Evolutionary conservation across 2,329 filamentous ascomycete species (phyloP), one percentile per base, ranked within the genome.

Genomic region (Sporothrix brunneoviolacea): DNA sequence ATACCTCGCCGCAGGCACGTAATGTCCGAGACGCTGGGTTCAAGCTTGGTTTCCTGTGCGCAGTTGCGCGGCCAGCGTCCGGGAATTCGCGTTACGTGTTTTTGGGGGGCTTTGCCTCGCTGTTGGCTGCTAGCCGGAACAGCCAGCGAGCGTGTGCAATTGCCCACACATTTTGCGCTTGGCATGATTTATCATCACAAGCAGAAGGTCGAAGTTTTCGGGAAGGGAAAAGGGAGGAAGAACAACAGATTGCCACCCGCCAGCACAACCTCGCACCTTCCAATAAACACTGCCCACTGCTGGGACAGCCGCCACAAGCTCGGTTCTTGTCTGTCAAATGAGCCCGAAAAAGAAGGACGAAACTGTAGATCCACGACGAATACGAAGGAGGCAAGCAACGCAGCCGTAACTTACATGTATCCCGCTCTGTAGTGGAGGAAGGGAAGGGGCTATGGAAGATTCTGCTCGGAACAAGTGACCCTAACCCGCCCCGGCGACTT

Each of bases 101-200:
- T 50, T 24, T 43, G 6, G 32, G 32, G 6, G 12, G 32, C n/a
- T 35, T 35, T 7, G 4, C 15, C n/a, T 35, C 7, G 32, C n/a
- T n/a, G n/a, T n/a, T n/a, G n/a, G n/a, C n/a, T n/a, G n/a, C n/a
- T n/a, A n/a, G n/a, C n/a, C n/a, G n/a, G n/a, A n/a, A n/a, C n/a
- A n/a, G n/a, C n/a, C n/a, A n/a, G 18, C 19, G 19, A 44, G 36
- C 42, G 30, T 13, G 12, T 12, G 21, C 9, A 30, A 22, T 28
- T 28, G 16, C 18, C 10, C n/a, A 21, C 16, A 33, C 16, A 16
- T 40, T 33, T 39, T 24, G 33, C 37, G 35, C 27, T 40, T 40
- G 36, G 36, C 27, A 18, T 24, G 44, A 54, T 54, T 54, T 51
- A 48, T 54, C 48, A 54, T 51, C 52, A 33, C n/a, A n/a, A n/a